Conservation (phyloP, 176 grass and related monocot species). For the Oryza glumipatula region DNA sequence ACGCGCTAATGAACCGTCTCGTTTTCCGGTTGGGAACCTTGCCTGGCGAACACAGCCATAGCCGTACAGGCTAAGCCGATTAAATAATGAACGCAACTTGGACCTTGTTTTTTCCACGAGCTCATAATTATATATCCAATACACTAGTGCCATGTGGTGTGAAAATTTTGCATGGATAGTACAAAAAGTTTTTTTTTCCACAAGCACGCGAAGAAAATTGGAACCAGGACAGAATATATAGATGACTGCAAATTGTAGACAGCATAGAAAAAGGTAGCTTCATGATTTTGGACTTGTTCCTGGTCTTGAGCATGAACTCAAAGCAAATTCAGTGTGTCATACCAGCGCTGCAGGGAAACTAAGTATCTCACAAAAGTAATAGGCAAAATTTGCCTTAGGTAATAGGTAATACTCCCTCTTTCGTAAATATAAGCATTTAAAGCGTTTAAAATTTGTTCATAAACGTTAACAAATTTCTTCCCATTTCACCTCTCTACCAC, state of each 20-base stretch:
- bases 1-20: no score
- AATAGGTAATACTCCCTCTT: no score
- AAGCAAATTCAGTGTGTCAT: conserved; percentile 1
- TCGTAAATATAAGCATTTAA: no score
- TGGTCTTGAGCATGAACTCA: neutral
- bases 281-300: conserved; percentile 34
- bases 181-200: neutral
- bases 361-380: neutral
- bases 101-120: neutral
- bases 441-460: no score
- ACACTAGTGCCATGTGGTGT: conserved; percentile 31
- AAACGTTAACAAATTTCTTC: no score
- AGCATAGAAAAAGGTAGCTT: neutral
- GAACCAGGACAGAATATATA: no score
- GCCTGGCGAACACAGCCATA: no score
- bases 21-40: no score
- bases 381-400: neutral
- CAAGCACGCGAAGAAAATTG: neutral
- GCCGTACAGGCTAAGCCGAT: no score
- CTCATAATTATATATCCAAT: neutral
- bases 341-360: neutral
- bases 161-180: conserved; percentile 22
- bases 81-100: neutral
- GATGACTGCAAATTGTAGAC: neutral
- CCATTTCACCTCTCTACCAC: no score